Evolutionary conservation across 177 flowering plant species (phyloP), one percentile per base, ranked within the genome.

Genomic region (Vitis hybrid): DNA sequence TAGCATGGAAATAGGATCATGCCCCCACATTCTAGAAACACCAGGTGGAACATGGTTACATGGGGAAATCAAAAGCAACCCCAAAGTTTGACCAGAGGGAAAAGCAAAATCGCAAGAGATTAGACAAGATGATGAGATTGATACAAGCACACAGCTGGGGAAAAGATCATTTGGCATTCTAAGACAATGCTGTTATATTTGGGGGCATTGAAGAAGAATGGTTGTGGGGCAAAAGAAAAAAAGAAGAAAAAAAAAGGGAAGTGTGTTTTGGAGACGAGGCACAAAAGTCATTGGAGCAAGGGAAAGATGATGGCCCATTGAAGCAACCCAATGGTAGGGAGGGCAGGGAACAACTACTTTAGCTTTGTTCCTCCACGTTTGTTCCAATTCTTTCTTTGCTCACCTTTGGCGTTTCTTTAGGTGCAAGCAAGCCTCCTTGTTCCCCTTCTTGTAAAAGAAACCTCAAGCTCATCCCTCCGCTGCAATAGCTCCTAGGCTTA

Each of bases 321-420:
- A 71, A 78, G 60, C 75, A 74, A 74, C 72, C 51, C n/a, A 3
- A 21, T 62, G 78, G 81, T 78, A 78, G 78, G 81, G 78, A 18
- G 13, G 78, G 73, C 66, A 62, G 78, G 81, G 66, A 49, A 78
- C 81, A 78, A 60, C 6, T 19, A 21, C 67, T 70, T 70, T 74
- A 56, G 3, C 54, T 59, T 66, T 56, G 8, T 8, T 34, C 18
- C 9, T 18, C 60, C 58, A 17, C 60, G 21, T 52, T 26, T 69
- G 45, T 64, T 64, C 48, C 18, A 58, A 5, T 58, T 58, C 61
- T 19, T 13, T 10, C 11, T 19, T 19, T 58, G 15, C 48, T 15
- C 18, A 57, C 50, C 58, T 45, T 9, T 14, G 59, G 56, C 73
- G 70, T 72, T 56, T 66, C 76, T 77, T 77, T 73, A 54, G 80